Base-by-base conservation (phyloP, 2,329 filamentous ascomycete species). In the Ceratocystis smalleyi region DNA sequence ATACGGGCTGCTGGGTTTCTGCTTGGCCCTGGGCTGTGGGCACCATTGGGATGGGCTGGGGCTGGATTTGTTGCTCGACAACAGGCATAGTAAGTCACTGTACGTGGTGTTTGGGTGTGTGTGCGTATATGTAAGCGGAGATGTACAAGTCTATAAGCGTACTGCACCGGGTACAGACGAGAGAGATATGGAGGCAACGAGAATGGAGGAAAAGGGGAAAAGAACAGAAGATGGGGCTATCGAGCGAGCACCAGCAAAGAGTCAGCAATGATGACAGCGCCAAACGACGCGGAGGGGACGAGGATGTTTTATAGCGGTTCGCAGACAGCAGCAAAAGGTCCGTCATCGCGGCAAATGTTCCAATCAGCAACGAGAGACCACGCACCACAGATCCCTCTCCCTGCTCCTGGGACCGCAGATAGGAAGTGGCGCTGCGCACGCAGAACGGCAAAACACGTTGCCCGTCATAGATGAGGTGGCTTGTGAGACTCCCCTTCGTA, bases 1-100 rank as follows among this genome's bases (percentile, higher is more conserved):
- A 12, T 64, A 64, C 62, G 22, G 62, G 62, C 62, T 64, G 62
- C 55, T 64, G 54, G 40, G 55, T 64, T 12, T 59, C 62, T 43
- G 62, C 15, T 22, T 59, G 7, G 17, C 43, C 54, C 19, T 63
- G 62, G 40, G 61, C 24, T 5, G 43, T 32, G 32, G 62, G 51
- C 24, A 59, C 55, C 62, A 59, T 60, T 30, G 43, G 54, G 22
- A 24, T 55, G n/a, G 62, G 54, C 62, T 64, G 12, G 43, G 62
- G 12, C 55, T 60, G 54, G n/a, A 35, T 22, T 22, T 64, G 62
- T 35, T 64, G 54, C 54, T 64, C 54, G 35, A 64, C 24, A 43
- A 60, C 40, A 30, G 62, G 55, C 62, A 64, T 64, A 24, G 24
- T 60, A n/a, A 51, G 10, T 40, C 35, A 15, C 35, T 12, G 35